A percentile compares a stretch with the other conserved stretches of the same genome.
These are phyloP conservation scores for Pseudomicrostroma phylloplanum DNA, from an alignment of 1,284 basidiomycete species.

Conservation along the genomic window DNA sequence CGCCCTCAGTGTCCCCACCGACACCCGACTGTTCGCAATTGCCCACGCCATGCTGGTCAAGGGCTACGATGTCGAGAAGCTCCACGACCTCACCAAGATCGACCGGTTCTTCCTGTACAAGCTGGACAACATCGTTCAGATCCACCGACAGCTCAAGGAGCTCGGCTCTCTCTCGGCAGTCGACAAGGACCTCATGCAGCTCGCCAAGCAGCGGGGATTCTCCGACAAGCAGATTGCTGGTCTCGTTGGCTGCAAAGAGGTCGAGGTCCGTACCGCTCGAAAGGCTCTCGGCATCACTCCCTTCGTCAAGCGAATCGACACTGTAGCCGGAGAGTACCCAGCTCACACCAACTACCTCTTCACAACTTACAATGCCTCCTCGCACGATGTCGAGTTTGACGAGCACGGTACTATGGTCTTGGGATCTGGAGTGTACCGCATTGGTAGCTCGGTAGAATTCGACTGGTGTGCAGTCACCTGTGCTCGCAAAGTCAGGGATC, in stretches of 20 bases:
- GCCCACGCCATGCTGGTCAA: constrained; percentile 95
- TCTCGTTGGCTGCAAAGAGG: constrained; percentile 61
- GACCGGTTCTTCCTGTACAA: constrained; percentile 98
- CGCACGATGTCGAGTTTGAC: constrained; percentile 91
- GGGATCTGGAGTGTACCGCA: constrained; percentile 97
- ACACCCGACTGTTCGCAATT: constrained; percentile 90
- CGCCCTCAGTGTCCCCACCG: constrained; percentile 69
- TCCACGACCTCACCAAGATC: constrained; percentile 94
- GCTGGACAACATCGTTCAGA: constrained; percentile 83
- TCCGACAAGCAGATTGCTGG: constrained; percentile 86
- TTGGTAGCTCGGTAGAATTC: constrained; percentile 97
- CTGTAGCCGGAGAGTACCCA: constrained; percentile 95
- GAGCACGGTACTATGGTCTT: constrained; percentile 98
- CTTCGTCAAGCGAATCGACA: constrained; percentile 99
- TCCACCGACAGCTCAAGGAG: constrained; percentile 44
- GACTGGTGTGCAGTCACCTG: constrained; percentile 99
- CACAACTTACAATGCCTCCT: constrained; percentile 95
- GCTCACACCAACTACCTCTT: constrained; percentile 99
- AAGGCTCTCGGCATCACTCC: constrained; percentile 84
- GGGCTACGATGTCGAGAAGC: constrained; percentile 77
- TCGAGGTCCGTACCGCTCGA: constrained; percentile 71
- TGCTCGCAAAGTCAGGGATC: constrained; percentile 78
- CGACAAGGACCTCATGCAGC: constrained; percentile 44
- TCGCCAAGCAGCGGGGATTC: constrained; percentile 60
- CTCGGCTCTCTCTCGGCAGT: constrained; percentile 60